Percentiles rank a stretch among this genome's conserved stretches.
Conservation (phyloP, 805 yeast genomes). For the Ogataea pignaliae region DNA sequence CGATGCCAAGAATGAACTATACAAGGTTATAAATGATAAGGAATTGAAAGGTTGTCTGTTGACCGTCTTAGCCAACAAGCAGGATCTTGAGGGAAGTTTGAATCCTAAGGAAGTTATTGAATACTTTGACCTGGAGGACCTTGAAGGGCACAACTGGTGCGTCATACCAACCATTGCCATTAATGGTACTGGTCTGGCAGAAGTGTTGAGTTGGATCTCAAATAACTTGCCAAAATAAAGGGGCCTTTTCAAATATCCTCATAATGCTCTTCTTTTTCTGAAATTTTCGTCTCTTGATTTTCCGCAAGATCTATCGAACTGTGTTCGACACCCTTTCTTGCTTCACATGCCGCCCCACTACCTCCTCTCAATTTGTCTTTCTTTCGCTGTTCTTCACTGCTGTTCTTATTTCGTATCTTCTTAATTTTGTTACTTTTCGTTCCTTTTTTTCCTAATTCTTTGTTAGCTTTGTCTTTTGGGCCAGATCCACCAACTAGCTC, state of each 20-base stretch:
- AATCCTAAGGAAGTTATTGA: constrained; percentile 80
- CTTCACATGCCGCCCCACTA: too few relatives aligned
- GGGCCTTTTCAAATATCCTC: not conserved
- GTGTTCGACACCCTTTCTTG: not conserved
- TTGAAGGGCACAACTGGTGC: constrained; percentile 77
- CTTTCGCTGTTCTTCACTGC: not conserved
- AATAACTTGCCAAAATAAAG: constrained; percentile 36
- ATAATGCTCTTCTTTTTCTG: not conserved
- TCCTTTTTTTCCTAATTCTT: too few relatives aligned
- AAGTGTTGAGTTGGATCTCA: constrained; percentile 83
- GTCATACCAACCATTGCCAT: constrained; percentile 88
- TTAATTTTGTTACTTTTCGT: too few relatives aligned
- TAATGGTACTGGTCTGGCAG: constrained; percentile 85
- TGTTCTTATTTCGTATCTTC: not conserved
- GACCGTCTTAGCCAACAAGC: constrained; percentile 85
- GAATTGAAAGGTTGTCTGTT: constrained; percentile 77
- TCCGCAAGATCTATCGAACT: not conserved
- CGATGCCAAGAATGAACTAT: constrained; percentile 74
- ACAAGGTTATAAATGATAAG: constrained; percentile 73
- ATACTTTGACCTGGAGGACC: constrained; percentile 54
- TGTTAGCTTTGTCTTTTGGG: too few relatives aligned
- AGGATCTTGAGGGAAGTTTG: constrained; percentile 67
- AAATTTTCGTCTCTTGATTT: not conserved
- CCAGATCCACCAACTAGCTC: too few relatives aligned
- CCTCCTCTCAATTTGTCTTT: too few relatives aligned